These are phyloP conservation scores for Alternaria sp. DNA, from an alignment of 2,329 filamentous ascomycete genomes.

Conservation along the genomic window DNA sequence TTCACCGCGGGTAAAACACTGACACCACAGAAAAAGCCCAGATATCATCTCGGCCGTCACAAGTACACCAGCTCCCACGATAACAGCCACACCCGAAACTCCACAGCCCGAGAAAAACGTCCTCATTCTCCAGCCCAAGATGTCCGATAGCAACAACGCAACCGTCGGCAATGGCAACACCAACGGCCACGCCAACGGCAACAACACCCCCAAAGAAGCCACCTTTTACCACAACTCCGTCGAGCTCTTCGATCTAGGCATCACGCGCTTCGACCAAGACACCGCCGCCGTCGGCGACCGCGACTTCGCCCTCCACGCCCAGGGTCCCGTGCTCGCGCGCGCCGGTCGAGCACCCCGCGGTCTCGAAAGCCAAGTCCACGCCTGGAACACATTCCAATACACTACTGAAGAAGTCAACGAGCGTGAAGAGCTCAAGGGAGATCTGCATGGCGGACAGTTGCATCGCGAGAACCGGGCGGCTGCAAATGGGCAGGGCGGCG, in stretches of 20 bases:
- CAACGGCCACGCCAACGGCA: not conserved
- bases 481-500: not conserved
- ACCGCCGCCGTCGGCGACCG: constrained; percentile 37
- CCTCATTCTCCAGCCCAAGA: not conserved
- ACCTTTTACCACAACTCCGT: constrained; percentile 18
- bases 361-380: constrained; percentile 34
- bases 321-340: constrained; percentile 21
- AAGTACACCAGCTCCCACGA: not conserved
- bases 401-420: constrained; percentile 31
- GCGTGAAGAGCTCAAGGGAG: constrained; percentile 41
- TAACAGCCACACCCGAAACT: not conserved
- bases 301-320: constrained; percentile 28
- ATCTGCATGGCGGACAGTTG: constrained; percentile 42
- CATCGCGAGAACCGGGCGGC: constrained; percentile 42
- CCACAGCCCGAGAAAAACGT: not conserved
- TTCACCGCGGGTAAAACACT: not conserved
- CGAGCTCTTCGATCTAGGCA: constrained; percentile 39
- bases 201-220: not conserved
- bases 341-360: constrained; percentile 33
- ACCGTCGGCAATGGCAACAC: not conserved
- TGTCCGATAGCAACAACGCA: not conserved
- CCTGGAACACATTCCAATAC: constrained; percentile 38
- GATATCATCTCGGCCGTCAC: not conserved
- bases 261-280: constrained; percentile 37
- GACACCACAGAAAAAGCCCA: not conserved